Conservation (phyloP, 495 filamentous ascomycete species). For the Penicillium riverlandense region DNA sequence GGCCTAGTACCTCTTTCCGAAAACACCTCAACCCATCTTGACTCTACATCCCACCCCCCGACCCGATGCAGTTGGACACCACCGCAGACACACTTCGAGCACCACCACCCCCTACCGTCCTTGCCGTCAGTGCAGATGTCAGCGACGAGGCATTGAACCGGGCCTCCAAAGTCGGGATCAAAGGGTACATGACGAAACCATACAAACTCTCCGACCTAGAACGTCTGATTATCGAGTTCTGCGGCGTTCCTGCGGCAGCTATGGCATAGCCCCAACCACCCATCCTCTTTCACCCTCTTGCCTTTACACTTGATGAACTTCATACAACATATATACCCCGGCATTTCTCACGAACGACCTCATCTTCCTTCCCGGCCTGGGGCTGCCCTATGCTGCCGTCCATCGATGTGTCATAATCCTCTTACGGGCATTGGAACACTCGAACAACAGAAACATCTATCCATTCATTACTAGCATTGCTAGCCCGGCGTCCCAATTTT, state of each 20-base stretch:
- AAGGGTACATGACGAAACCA: conserved; percentile 73
- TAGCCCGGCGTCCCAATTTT: too few species aligned
- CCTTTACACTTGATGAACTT: too few species aligned
- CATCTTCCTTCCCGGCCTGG: too few species aligned
- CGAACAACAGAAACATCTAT: too few species aligned
- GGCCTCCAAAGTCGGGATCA: conserved; percentile 63
- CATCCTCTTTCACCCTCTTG: too few species aligned
- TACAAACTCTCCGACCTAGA: conserved; percentile 69
- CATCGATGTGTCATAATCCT: too few species aligned
- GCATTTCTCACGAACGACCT: too few species aligned
- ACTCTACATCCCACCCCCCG: background rate
- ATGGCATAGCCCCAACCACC: too few species aligned
- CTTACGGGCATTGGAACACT: too few species aligned
- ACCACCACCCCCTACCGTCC: conserved; percentile 37
- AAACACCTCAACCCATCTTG: conserved; percentile 1
- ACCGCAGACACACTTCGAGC: background rate
- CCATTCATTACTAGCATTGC: too few species aligned
- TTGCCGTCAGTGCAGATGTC: conserved; percentile 74
- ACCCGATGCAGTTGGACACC: conserved; percentile 19
- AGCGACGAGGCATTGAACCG: conserved; percentile 58
- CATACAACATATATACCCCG: too few species aligned
- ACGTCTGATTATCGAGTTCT: conserved; percentile 59
- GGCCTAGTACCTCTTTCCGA: conserved; percentile 6
- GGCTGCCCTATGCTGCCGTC: too few species aligned
- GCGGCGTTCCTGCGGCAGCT: conserved; percentile 11